Percentiles rank a stretch among this genome's conserved stretches.
Conservation (phyloP, 2,329 filamentous ascomycete genomes). For the Diaporthe velutina region DNA sequence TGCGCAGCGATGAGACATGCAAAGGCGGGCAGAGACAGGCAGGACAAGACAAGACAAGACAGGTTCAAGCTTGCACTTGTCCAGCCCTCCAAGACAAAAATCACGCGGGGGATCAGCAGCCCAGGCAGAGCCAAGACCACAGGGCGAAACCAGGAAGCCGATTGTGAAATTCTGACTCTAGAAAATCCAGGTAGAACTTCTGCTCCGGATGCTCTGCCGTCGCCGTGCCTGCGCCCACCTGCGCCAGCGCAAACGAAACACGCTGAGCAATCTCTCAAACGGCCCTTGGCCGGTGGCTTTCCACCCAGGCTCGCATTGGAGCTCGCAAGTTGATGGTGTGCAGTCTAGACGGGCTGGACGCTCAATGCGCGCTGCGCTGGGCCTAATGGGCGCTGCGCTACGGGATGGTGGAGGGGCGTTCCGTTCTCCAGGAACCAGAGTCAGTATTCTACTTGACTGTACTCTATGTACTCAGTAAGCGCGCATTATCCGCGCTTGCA, state of each 20-base stretch:
- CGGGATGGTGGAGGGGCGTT: conserved; percentile 8
- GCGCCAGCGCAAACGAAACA: conserved; percentile 6
- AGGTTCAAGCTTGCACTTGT: conserved; percentile 12
- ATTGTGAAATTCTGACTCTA: background rate
- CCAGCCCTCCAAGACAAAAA: conserved; percentile 22
- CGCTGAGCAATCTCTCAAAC: conserved; percentile 15
- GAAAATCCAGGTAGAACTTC: background rate
- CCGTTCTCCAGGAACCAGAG: background rate
- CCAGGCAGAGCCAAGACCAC: conserved; percentile 15
- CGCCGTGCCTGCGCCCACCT: background rate
- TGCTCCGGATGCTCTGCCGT: background rate
- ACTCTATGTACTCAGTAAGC: background rate
- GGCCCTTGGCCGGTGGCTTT: conserved; percentile 7
- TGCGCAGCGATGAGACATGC: conserved; percentile 9
- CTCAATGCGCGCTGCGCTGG: conserved; percentile 8
- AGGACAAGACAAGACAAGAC: background rate
- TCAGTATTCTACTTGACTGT: no score
- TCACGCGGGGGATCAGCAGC: conserved; percentile 22
- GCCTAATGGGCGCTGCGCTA: conserved; percentile 17
- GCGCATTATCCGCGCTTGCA: conserved; percentile 6
- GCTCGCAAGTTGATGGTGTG: background rate
- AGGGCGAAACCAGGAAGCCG: conserved; percentile 6
- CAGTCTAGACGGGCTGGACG: background rate
- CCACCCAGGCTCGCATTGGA: background rate
- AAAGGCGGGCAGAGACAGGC: background rate